A percentile compares a stretch with the other conserved stretches of the same genome.
phyloP scores from a whole-genome alignment of 169 alveolate species.

The Plasmodium yoelii region DNA sequence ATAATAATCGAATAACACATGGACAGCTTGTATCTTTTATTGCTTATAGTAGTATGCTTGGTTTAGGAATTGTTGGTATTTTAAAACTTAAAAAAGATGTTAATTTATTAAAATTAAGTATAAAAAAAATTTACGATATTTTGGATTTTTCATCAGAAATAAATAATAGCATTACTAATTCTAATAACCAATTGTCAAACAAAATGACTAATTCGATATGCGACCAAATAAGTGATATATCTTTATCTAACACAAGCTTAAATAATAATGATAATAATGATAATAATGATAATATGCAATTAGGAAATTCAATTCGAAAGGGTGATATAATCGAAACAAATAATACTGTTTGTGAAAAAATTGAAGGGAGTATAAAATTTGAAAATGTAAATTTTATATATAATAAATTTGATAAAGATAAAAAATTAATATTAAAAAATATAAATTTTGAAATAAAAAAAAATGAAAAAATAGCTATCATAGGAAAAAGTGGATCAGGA shows the following conservation, averaged over 20 bases:
- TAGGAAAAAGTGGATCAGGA: conserved; percentile 87
- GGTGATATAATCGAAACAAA: not conserved
- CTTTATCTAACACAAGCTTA: not conserved
- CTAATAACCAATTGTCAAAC: not conserved
- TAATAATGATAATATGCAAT: not conserved
- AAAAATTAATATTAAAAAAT: conserved; percentile 79
- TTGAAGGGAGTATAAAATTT: conserved; percentile 31
- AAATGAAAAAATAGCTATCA: conserved; percentile 84
- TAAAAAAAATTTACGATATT: conserved; percentile 53
- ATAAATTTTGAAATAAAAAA: conserved; percentile 75
- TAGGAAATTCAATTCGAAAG: not conserved
- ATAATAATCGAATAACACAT: conserved; percentile 37
- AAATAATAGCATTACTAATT: no score
- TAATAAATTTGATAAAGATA: conserved; percentile 26
- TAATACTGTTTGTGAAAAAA: not conserved
- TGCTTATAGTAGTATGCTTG: conserved; percentile 56
- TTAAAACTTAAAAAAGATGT: conserved; percentile 48
- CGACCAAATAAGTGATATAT: not conserved
- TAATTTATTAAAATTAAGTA: conserved; percentile 28
- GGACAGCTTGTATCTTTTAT: conserved; percentile 59
- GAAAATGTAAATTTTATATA: conserved; percentile 39
- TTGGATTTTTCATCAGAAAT: conserved; percentile 20
- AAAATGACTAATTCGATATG: no score
- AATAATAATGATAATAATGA: no score
- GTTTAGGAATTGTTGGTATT: conserved; percentile 50